Percentiles rank a stretch among this genome's conserved stretches.
phyloP scores from a whole-genome alignment of 208 protist genomes.

The Polymyxa betae region DNA sequence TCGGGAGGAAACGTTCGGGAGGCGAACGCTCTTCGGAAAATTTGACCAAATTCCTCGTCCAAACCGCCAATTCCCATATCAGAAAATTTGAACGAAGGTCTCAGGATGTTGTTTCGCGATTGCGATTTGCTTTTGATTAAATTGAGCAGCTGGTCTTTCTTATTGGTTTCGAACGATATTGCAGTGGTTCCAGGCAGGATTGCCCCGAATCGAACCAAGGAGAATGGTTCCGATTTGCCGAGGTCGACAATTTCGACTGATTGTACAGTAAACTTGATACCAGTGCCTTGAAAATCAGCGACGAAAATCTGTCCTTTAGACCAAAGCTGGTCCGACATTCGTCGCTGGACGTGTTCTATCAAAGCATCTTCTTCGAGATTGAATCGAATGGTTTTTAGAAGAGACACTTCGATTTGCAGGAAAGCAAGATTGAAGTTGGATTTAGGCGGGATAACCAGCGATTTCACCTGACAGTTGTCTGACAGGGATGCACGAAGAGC shows the following conservation, averaged over 20 bases:
- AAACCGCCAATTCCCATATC: conserved; percentile 67
- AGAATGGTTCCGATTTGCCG: neutral
- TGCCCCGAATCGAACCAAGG: neutral
- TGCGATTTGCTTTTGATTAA: conserved; percentile 1
- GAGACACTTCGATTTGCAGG: neutral
- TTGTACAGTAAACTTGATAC: neutral
- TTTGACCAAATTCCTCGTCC: conserved; percentile 83
- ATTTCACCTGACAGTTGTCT: neutral
- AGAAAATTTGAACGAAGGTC: conserved; percentile 51
- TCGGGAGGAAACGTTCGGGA: conserved; percentile 76
- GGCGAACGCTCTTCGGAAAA: conserved; percentile 98
- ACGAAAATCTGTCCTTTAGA: neutral
- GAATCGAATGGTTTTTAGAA: neutral
- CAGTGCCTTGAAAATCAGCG: neutral
- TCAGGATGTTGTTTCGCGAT: conserved; percentile 10
- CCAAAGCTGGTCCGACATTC: neutral
- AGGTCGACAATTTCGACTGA: neutral
- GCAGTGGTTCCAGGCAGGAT: neutral
- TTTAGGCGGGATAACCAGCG: neutral
- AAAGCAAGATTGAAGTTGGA: conserved; percentile 6
- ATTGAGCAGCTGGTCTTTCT: neutral
- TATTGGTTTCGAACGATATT: conserved; percentile 18
- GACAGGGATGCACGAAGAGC: neutral
- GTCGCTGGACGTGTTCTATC: neutral
- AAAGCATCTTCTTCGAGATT: neutral